Conservation (phyloP, 352 stramenopile genomes). For the Pythium aquatile region DNA sequence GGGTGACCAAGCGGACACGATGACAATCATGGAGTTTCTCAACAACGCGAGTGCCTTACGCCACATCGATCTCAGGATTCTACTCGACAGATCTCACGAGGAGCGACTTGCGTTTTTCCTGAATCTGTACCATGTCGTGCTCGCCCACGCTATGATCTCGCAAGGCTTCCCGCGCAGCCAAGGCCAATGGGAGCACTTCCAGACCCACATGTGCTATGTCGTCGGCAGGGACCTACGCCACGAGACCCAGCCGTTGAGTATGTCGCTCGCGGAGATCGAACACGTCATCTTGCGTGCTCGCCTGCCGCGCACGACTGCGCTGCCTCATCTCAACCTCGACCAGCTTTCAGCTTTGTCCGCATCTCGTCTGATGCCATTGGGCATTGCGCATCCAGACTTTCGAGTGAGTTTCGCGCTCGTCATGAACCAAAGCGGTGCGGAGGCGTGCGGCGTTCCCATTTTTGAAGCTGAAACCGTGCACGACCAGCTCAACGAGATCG, state of each 20-base stretch:
- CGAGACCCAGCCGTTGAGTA: slow-evolving; percentile 19
- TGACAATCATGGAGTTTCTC: slow-evolving; percentile 62
- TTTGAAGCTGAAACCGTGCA: slow-evolving; percentile 46
- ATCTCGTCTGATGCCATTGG: slow-evolving; percentile 30
- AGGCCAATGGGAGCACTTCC: slow-evolving; percentile 56
- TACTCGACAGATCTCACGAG: slow-evolving; percentile 55
- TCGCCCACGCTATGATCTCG: slow-evolving; percentile 74
- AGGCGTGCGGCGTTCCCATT: slow-evolving; percentile 21
- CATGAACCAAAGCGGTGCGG: slow-evolving; percentile 40
- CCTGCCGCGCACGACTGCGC: slow-evolving; percentile 36
- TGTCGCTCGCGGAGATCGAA: slow-evolving; percentile 81
- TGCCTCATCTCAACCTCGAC: slow-evolving; percentile 42
- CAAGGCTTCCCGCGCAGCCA: slow-evolving; percentile 59
- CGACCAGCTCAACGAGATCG: slow-evolving; percentile 68
- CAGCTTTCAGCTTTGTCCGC: slow-evolving; percentile 2
- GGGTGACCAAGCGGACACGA: slow-evolving; percentile 38
- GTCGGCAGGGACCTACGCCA: slow-evolving; percentile 32
- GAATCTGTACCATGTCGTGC: slow-evolving; percentile 76
- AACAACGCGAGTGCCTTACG: slow-evolving; percentile 62
- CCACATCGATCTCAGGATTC: slow-evolving; percentile 42
- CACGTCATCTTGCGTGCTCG: slow-evolving; percentile 64
- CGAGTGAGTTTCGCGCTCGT: slow-evolving; percentile 69
- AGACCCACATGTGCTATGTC: slow-evolving; percentile 61
- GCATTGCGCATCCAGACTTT: slow-evolving; percentile 71
- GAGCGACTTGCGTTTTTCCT: slow-evolving; percentile 73